These are phyloP conservation scores for Moniliella sp. DNA, from an alignment of 1,284 basidiomycete species.

Conservation along the genomic window DNA sequence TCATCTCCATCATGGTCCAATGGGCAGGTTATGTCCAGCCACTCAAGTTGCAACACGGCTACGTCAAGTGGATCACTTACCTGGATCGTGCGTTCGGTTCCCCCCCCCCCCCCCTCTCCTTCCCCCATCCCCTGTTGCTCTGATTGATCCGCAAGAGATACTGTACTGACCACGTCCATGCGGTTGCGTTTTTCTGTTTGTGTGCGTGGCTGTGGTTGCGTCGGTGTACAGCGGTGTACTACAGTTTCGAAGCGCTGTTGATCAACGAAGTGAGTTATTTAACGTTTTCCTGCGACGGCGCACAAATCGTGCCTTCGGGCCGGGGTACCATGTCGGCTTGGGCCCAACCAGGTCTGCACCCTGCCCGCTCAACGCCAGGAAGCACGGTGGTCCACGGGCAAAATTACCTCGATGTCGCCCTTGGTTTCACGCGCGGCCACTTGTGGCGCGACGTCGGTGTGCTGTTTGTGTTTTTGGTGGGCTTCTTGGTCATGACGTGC, in stretches of 20 bases:
- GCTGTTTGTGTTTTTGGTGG: conserved; percentile 12
- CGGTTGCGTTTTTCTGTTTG: too few relatives aligned
- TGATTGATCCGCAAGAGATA: too few relatives aligned
- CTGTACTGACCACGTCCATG: too few relatives aligned
- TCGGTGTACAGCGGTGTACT: too few relatives aligned
- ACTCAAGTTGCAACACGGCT: too few relatives aligned
- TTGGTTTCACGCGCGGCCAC: conserved; percentile 7
- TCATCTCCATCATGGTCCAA: conserved; percentile 37
- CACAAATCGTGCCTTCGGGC: conserved; percentile 10
- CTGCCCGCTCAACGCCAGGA: conserved; percentile 6
- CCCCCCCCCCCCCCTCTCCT: too few relatives aligned
- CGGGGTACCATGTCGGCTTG: background rate
- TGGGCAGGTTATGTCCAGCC: background rate
- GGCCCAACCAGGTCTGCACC: conserved; percentile 1
- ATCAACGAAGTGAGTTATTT: conserved; percentile 8
- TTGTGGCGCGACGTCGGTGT: conserved; percentile 15
- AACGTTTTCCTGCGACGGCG: conserved; percentile 8
- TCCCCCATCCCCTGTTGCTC: too few relatives aligned
- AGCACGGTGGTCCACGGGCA: conserved; percentile 7
- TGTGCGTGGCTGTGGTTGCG: too few relatives aligned
- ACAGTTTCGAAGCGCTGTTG: conserved; percentile 21
- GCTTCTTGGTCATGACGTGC: conserved; percentile 22
- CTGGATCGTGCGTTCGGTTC: too few relatives aligned
- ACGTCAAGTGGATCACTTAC: too few relatives aligned
- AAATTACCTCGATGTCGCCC: conserved; percentile 10